phyloP scores from a whole-genome alignment of 345 rosid genomes.

The Pelargonium nanum region DNA sequence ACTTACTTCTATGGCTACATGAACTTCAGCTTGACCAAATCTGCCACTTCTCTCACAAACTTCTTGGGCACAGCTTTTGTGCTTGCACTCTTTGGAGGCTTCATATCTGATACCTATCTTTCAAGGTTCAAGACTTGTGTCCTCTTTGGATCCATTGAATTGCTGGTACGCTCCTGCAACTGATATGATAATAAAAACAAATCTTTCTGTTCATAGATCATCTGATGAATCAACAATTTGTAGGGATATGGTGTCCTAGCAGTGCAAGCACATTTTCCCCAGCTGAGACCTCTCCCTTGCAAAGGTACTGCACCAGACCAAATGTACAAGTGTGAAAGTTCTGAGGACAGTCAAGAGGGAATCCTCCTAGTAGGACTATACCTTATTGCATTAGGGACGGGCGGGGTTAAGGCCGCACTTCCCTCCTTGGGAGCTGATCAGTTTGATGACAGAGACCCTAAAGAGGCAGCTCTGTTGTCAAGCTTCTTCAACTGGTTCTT shows the following conservation, averaged over 20 bases:
- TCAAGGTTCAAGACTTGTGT: slow-evolving; percentile 52
- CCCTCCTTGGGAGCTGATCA: slow-evolving; percentile 61
- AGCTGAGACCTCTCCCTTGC: slow-evolving; percentile 45
- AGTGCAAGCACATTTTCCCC: slow-evolving; percentile 38
- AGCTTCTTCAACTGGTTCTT: slow-evolving; percentile 63
- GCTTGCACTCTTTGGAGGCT: slow-evolving; percentile 50
- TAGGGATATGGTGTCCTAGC: slow-evolving; percentile 43
- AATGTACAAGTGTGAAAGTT: slow-evolving; percentile 25
- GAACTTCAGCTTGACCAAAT: slow-evolving; percentile 54
- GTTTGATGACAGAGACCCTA: slow-evolving; percentile 37
- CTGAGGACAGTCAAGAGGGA: slow-evolving; percentile 23
- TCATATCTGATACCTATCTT: slow-evolving; percentile 52
- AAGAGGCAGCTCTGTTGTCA: slow-evolving; percentile 30
- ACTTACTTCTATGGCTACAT: slow-evolving; percentile 47
- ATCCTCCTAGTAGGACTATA: slow-evolving; percentile 37
- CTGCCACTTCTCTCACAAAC: slow-evolving; percentile 58
- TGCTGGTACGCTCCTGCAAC: slow-evolving; percentile 27
- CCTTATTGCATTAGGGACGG: slow-evolving; percentile 41
- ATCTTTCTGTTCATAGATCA: background rate
- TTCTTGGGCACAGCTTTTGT: slow-evolving; percentile 48
- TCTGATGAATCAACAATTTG: background rate
- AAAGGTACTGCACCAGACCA: slow-evolving; percentile 21
- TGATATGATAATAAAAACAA: background rate
- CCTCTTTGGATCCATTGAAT: slow-evolving; percentile 39
- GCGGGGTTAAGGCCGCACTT: slow-evolving; percentile 46